Base-by-base conservation (phyloP, 2,329 filamentous ascomycete genomes). In the Alternaria sp. region DNA sequence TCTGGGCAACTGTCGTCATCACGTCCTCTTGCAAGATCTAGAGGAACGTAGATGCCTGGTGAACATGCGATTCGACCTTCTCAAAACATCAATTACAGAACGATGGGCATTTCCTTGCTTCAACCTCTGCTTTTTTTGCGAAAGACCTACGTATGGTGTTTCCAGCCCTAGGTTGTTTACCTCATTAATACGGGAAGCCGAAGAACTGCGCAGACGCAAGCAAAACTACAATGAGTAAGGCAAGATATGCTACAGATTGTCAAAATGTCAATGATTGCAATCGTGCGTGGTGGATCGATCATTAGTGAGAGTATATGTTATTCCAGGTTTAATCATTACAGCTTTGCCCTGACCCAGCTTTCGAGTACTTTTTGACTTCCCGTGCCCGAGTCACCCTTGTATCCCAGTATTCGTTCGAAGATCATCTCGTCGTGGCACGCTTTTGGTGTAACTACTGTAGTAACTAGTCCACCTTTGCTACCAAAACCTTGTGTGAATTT, bases 401-500 rank as follows among this genome's bases (percentile, higher is more conserved):
- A 79, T 1, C 79, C 79, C 28, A 82, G 41, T 4, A 79, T 42
- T n/a, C 69, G 65, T 59, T 82, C 79, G 0, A 81, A 59, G 32
- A 82, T 77, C 69, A 80, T 78, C 64, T 81, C 81, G 26, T 79
- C 78, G 60, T 83, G 81, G 14, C 72, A 71, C 1, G 74, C 79
- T 11, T 74, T 74, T 5, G 73, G 69, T 26, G 79, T 78, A 7
- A 81, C 66, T 0, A 82, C 72, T 0, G 75, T 65, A 26, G 71
- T 74, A 6, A 76, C 75, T 20, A 68, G 67, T 7, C 75, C 74
- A 14, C 72, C 74, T 14, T 64, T 66, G 2, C 62, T 61, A 3
- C 74, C 68, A 62, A 78, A 78, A 5, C 79, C 79, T 32, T 78
- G 75, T 64, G 80, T 79, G 26, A 88, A 77, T 57, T 80, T 84